phyloP scores from a whole-genome alignment of 495 filamentous ascomycete genomes.

The Penicillium parvum region DNA sequence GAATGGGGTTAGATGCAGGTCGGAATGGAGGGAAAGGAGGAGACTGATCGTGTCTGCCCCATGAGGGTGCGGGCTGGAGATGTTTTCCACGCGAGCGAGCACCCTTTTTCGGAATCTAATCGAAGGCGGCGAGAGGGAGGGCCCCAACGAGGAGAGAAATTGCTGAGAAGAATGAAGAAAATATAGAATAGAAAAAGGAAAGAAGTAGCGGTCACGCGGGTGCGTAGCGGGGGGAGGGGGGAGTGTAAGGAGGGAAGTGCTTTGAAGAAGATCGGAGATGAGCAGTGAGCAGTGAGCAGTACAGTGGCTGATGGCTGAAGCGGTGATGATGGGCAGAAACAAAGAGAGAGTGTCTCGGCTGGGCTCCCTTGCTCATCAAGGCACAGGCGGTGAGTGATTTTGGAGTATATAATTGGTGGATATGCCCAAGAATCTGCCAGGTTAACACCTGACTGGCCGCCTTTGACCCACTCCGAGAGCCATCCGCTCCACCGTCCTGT shows the following conservation, averaged over 20 bases:
- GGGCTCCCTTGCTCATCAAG: too few species aligned
- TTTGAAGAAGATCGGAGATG: conserved; percentile 7
- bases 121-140: conserved; percentile 9
- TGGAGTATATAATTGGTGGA: too few species aligned
- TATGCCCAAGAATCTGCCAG: too few species aligned
- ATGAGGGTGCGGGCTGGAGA: conserved; percentile 22
- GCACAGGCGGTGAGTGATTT: background rate
- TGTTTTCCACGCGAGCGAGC: conserved; percentile 22
- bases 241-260: background rate
- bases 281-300: conserved; percentile 1
- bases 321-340: background rate
- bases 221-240: background rate
- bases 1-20: conserved; percentile 9
- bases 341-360: too few species aligned
- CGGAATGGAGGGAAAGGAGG: conserved; percentile 7
- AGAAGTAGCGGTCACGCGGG: conserved; percentile 9
- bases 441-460: conserved; percentile 20
- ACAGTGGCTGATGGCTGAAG: too few species aligned
- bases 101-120: conserved; percentile 4
- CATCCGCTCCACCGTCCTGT: conserved; percentile 21
- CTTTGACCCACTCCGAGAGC: conserved; percentile 9
- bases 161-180: conserved; percentile 2
- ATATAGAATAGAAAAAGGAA: conserved; percentile 5
- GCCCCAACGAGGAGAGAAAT: conserved; percentile 7
- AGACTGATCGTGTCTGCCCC: conserved; percentile 13